Conservation (phyloP, 2,329 filamentous ascomycete species). For the Clonostachys solani region DNA sequence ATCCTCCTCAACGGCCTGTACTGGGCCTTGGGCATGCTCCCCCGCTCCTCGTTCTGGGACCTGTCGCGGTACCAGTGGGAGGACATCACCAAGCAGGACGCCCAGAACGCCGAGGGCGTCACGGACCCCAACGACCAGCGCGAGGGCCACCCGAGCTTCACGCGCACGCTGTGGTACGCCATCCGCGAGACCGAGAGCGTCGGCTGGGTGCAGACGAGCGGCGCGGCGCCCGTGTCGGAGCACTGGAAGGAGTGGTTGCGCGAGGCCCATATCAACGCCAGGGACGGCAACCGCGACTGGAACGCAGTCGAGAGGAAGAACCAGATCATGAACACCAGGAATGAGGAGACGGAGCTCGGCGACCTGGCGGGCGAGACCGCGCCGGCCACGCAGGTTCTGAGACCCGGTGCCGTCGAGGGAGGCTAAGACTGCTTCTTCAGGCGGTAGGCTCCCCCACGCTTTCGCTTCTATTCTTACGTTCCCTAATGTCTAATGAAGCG, state of each 20-base stretch:
- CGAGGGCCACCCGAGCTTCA: conserved; percentile 44
- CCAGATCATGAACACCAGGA: conserved; percentile 31
- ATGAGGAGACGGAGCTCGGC: background rate
- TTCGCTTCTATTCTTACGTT: too few species aligned
- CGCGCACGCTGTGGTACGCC: conserved; percentile 53
- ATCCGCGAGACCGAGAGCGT: conserved; percentile 48
- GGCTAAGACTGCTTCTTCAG: too few species aligned
- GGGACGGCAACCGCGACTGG: conserved; percentile 28
- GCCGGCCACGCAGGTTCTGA: too few species aligned
- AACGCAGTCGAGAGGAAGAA: conserved; percentile 43
- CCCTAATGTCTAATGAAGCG: too few species aligned
- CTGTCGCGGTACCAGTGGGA: conserved; percentile 42
- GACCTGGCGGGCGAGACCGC: too few species aligned
- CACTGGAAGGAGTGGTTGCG: conserved; percentile 51
- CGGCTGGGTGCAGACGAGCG: conserved; percentile 47
- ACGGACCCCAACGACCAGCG: conserved; percentile 18
- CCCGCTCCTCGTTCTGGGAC: conserved; percentile 50
- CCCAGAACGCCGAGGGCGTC: conserved; percentile 23
- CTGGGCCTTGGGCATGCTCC: conserved; percentile 50
- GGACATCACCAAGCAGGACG: conserved; percentile 34
- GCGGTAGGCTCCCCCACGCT: too few species aligned
- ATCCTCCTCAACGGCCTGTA: conserved; percentile 56
- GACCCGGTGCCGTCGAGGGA: too few species aligned
- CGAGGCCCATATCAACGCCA: conserved; percentile 38
- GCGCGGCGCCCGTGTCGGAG: conserved; percentile 44